A percentile compares a stretch with the other conserved stretches of the same genome.
These are phyloP conservation scores for Podospora conica DNA, from an alignment of 495 filamentous ascomycete species.

Conservation along the genomic window DNA sequence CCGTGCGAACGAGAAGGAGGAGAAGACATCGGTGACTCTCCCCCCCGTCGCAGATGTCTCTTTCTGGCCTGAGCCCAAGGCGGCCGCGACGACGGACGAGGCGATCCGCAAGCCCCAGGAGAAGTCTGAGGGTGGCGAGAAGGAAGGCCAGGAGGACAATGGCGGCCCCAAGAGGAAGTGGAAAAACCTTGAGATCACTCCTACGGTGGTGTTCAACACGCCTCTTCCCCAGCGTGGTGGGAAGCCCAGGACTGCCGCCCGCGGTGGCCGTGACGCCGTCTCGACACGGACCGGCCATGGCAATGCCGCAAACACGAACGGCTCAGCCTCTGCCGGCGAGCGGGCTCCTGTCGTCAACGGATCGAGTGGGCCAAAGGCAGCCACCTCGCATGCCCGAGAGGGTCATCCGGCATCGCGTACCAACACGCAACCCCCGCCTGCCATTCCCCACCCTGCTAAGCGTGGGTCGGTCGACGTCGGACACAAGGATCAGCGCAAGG, in stretches of 20 bases:
- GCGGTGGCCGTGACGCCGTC: constrained; percentile 45
- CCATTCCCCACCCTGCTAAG: constrained; percentile 33
- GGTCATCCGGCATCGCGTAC: constrained; percentile 15
- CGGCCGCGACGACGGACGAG: constrained; percentile 61
- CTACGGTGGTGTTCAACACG: constrained; percentile 76
- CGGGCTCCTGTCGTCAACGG: constrained; percentile 13
- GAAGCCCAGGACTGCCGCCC: constrained; percentile 53
- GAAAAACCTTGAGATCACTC: constrained; percentile 66
- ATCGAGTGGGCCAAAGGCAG: constrained; percentile 10
- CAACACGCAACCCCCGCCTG: constrained; percentile 19
- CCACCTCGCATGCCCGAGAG: constrained; percentile 20
- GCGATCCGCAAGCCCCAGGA: constrained; percentile 26
- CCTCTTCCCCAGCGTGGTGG: constrained; percentile 58
- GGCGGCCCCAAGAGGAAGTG: constrained; percentile 60
- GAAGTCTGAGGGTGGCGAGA: constrained; percentile 60
- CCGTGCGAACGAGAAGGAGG: constrained; percentile 45
- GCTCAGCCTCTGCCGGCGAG: constrained; percentile 12
- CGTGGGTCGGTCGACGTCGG: constrained; percentile 42
- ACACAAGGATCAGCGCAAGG: constrained; percentile 40
- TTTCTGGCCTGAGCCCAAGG: constrained; percentile 87
- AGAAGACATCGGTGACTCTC: constrained; percentile 32
- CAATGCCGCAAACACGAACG: constrained; percentile 4
- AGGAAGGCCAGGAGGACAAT: constrained; percentile 59
- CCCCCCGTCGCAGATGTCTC: constrained; percentile 60
- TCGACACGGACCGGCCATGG: constrained; percentile 19